phyloP scores from a whole-genome alignment of 257 asterid genomes.

The Echium plantagineum region DNA sequence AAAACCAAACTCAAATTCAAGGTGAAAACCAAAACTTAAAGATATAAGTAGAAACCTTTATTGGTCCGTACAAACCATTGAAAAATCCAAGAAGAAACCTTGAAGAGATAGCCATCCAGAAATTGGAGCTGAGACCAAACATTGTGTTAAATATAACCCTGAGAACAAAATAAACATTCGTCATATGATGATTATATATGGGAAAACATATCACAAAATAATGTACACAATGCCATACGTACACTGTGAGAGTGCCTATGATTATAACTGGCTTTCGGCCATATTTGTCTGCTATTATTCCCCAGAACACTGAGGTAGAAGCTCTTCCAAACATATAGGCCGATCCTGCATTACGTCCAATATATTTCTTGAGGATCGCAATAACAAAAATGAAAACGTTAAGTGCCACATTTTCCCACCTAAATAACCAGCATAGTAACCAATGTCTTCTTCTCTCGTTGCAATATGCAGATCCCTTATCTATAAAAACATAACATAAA shows the following conservation, averaged over 20 bases:
- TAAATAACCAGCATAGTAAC: constrained; percentile 56
- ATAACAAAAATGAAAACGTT: too few relatives aligned
- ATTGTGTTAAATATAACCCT: constrained; percentile 71
- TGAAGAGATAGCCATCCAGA: constrained; percentile 71
- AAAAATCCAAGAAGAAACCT: constrained; percentile 82
- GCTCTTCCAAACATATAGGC: constrained; percentile 65
- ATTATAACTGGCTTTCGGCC: constrained; percentile 68
- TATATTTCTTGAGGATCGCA: too few relatives aligned
- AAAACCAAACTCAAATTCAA: too few relatives aligned
- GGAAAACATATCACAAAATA: background rate
- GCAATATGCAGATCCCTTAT: constrained; percentile 43
- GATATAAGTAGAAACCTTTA: constrained; percentile 12
- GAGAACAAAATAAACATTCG: constrained; percentile 11
- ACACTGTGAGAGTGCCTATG: constrained; percentile 38
- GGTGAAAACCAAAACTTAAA: constrained; percentile 11
- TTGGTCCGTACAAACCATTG: constrained; percentile 25
- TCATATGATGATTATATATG: background rate
- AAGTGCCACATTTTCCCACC: constrained; percentile 21
- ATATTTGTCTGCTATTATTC: constrained; percentile 50
- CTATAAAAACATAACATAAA: constrained; percentile 12
- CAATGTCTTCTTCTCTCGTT: constrained; percentile 51
- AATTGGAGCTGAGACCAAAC: constrained; percentile 69
- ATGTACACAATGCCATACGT: constrained; percentile 1
- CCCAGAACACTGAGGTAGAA: constrained; percentile 56
- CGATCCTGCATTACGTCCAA: constrained; percentile 23